A percentile compares a stretch with the other conserved stretches of the same genome.
Evolutionary conservation across 2,329 filamentous ascomycete genomes (phyloP).

Genomic region (Sporothrix pseudoabietina): DNA sequence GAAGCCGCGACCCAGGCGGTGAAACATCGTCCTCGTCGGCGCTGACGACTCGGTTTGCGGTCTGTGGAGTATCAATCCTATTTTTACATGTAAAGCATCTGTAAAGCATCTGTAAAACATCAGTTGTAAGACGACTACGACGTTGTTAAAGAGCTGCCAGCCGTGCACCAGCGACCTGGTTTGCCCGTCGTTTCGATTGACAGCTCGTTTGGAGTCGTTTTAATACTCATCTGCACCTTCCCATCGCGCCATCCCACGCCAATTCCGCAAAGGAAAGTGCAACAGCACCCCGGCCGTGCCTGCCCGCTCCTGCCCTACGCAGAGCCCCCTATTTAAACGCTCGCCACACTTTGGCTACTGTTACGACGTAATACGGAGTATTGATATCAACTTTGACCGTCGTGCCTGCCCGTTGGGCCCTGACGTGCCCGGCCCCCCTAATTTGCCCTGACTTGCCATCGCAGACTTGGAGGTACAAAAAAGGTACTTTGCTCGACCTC

Average conservation of each 20-base stretch:
- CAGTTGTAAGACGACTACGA: neutral
- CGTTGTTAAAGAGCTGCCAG: neutral
- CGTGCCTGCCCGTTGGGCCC: neutral
- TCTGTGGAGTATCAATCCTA: neutral
- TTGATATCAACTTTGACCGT: neutral
- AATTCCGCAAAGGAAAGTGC: neutral
- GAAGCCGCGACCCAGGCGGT: neutral
- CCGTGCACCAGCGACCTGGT: constrained; percentile 11
- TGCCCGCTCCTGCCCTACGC: neutral
- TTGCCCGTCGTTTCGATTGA: constrained; percentile 2
- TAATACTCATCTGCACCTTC: neutral
- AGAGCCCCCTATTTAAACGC: neutral
- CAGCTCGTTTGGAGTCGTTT: neutral
- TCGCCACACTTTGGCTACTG: neutral
- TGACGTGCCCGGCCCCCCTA: neutral
- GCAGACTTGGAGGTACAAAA: neutral
- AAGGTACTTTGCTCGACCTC: neutral
- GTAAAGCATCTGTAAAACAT: neutral
- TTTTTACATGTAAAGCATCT: neutral
- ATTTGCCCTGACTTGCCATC: neutral
- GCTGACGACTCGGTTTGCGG: constrained; percentile 1
- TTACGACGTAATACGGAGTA: no score
- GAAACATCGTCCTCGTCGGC: neutral
- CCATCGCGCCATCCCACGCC: neutral
- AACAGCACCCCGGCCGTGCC: neutral